These are phyloP conservation scores for Amborella trichopoda DNA, from an alignment of 164 flowering plant genomes.

Conservation along the genomic window DNA sequence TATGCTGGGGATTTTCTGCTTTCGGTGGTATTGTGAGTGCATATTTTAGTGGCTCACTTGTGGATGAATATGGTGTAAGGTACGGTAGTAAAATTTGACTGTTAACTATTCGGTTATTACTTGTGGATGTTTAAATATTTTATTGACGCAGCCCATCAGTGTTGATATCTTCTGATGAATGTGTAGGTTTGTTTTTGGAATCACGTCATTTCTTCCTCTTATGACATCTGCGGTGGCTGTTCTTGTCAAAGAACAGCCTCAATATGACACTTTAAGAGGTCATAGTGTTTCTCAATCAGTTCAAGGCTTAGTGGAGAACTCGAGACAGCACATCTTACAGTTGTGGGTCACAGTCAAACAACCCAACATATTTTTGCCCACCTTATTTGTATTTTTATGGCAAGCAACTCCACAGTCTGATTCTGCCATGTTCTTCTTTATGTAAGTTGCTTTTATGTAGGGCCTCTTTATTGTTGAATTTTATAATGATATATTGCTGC, in stretches of 20 bases:
- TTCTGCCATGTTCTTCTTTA: conserved; percentile 95
- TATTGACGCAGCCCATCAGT: no score
- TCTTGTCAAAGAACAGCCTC: conserved; percentile 75
- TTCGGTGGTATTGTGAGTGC: conserved; percentile 97
- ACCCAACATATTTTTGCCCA: conserved; percentile 80
- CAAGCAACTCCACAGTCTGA: conserved; percentile 98
- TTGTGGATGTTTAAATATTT: no score
- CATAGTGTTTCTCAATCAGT: conserved; percentile 18
- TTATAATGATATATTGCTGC: no score
- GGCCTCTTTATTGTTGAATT: not conserved
- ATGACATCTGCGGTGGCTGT: conserved; percentile 93
- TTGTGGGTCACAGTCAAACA: conserved; percentile 72
- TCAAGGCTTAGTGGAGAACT: conserved; percentile 43
- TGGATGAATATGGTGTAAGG: conserved; percentile 95
- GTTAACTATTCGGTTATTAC: no score
- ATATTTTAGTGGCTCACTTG: conserved; percentile 95
- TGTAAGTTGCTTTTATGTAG: conserved; percentile 29
- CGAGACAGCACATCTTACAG: conserved; percentile 50
- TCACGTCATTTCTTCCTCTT: conserved; percentile 88
- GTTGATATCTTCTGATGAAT: not conserved
- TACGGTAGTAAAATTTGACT: no score
- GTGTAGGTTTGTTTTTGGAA: conserved; percentile 90
- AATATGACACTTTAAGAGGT: conserved; percentile 21
- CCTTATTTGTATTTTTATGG: conserved; percentile 85
- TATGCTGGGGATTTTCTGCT: conserved; percentile 99